Percentiles rank a stretch among this genome's conserved stretches.
Evolutionary conservation across 345 rosid species (phyloP).

Genomic region (Abelmoschus esculentus): DNA sequence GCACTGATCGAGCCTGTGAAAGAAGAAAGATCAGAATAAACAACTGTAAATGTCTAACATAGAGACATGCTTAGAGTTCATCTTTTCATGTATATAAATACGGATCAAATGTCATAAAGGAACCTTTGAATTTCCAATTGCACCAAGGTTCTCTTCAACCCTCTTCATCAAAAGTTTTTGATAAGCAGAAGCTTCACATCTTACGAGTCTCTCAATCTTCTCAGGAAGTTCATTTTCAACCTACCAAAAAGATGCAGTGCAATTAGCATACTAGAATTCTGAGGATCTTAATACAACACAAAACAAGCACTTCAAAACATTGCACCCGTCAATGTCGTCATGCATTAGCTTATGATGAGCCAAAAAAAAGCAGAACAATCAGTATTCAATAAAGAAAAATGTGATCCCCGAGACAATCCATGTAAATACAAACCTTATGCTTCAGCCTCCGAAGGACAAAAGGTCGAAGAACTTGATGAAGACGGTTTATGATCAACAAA

Average conservation of each 20-base stretch:
- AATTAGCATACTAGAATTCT: background rate
- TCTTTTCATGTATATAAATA: background rate
- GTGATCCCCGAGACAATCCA: constrained; percentile 1
- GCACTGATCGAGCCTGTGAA: constrained; percentile 72
- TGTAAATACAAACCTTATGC: constrained; percentile 62
- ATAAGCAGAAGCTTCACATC: constrained; percentile 92
- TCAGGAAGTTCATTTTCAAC: constrained; percentile 87
- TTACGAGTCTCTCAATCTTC: constrained; percentile 82
- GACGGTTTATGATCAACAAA: constrained; percentile 79
- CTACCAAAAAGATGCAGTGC: constrained; percentile 30
- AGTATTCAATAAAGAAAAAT: background rate
- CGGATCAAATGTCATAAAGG: background rate
- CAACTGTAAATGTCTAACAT: background rate
- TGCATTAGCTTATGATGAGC: background rate
- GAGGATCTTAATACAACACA: background rate
- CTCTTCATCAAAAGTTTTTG: constrained; percentile 89
- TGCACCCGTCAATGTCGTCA: background rate
- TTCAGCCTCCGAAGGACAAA: constrained; percentile 86
- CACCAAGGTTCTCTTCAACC: constrained; percentile 85
- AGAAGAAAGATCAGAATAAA: constrained; percentile 8
- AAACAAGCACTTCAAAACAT: background rate
- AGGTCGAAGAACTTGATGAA: constrained; percentile 94
- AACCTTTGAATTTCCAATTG: constrained; percentile 80
- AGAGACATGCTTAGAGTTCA: background rate
- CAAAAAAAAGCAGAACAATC: background rate